phyloP scores from a whole-genome alignment of 2,329 filamentous ascomycete species.

The Didymella lethalis region DNA sequence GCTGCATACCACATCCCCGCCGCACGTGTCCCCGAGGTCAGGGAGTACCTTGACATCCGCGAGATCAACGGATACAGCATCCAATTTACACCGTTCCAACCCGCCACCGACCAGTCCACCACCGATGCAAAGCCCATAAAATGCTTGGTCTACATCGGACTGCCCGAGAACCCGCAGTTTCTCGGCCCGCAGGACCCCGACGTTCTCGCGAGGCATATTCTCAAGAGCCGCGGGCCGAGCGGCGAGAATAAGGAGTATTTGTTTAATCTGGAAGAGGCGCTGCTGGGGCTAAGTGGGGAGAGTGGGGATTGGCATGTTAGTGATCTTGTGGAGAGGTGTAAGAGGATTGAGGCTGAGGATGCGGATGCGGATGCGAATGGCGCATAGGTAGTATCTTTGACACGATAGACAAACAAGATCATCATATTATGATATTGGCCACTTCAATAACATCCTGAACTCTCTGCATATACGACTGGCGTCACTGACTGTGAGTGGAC shows the following conservation, averaged over 20 bases:
- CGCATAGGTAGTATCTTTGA: background rate
- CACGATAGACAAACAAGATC: too few relatives aligned
- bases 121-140: slow-evolving; percentile 41
- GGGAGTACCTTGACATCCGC: slow-evolving; percentile 89
- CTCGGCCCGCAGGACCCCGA: slow-evolving; percentile 82
- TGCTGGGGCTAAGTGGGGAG: slow-evolving; percentile 75
- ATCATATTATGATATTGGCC: too few relatives aligned
- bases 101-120: slow-evolving; percentile 65
- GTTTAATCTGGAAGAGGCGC: slow-evolving; percentile 76
- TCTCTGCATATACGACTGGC: too few relatives aligned
- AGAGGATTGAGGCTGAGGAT: slow-evolving; percentile 63
- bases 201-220: slow-evolving; percentile 80
- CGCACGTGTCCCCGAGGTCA: slow-evolving; percentile 78
- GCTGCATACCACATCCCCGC: slow-evolving; percentile 86
- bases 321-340: slow-evolving; percentile 78
- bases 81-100: slow-evolving; percentile 86
- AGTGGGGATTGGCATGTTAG: slow-evolving; percentile 85
- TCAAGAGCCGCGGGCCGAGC: slow-evolving; percentile 78
- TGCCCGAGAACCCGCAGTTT: slow-evolving; percentile 92
- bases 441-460: too few relatives aligned
- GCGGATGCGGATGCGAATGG: slow-evolving; percentile 28
- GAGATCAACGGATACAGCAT: slow-evolving; percentile 98
- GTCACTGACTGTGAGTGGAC: too few relatives aligned
- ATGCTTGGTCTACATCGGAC: slow-evolving; percentile 90
- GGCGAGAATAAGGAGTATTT: slow-evolving; percentile 92